A percentile compares a stretch with the other conserved stretches of the same genome.
Evolutionary conservation across 2,329 filamentous ascomycete species (phyloP).

Genomic region (Mycosphaerella arachidis): DNA sequence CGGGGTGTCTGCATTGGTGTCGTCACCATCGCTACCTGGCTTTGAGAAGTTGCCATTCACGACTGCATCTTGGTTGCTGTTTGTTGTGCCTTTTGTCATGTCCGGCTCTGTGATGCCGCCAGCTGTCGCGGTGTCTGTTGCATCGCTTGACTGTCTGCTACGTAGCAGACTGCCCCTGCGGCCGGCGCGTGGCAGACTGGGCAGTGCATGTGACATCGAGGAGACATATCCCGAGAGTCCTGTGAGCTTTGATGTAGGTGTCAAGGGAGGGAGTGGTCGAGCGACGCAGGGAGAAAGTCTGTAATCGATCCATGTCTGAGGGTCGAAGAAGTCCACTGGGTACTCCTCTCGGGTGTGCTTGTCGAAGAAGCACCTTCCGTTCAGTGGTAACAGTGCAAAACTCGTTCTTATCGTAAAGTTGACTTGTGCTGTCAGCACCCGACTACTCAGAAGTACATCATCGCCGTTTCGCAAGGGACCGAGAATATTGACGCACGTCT

Average conservation of each 20-base stretch:
- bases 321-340: slow-evolving; percentile 76
- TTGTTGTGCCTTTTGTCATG: slow-evolving; percentile 7
- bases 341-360: slow-evolving; percentile 75
- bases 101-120: slow-evolving; percentile 27
- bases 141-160: slow-evolving; percentile 14
- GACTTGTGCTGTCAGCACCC: slow-evolving; percentile 84
- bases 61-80: slow-evolving; percentile 34
- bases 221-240: slow-evolving; percentile 44
- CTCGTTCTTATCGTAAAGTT: slow-evolving; percentile 88
- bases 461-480: slow-evolving; percentile 90
- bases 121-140: slow-evolving; percentile 13
- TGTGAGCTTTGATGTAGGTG: slow-evolving; percentile 30
- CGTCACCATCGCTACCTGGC: slow-evolving; percentile 16
- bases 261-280: slow-evolving; percentile 58
- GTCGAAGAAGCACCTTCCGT: slow-evolving; percentile 83
- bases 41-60: slow-evolving; percentile 38
- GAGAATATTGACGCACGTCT: slow-evolving; percentile 84
- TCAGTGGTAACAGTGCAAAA: slow-evolving; percentile 78
- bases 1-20: slow-evolving; percentile 11
- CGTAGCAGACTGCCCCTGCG: slow-evolving; percentile 25
- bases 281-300: slow-evolving; percentile 72
- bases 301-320: slow-evolving; percentile 73
- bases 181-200: slow-evolving; percentile 23
- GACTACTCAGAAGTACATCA: slow-evolving; percentile 81
- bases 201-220: slow-evolving; percentile 45